Base-by-base conservation (phyloP, 1,284 basidiomycete species). In the Austroboletus rostrupii region DNA sequence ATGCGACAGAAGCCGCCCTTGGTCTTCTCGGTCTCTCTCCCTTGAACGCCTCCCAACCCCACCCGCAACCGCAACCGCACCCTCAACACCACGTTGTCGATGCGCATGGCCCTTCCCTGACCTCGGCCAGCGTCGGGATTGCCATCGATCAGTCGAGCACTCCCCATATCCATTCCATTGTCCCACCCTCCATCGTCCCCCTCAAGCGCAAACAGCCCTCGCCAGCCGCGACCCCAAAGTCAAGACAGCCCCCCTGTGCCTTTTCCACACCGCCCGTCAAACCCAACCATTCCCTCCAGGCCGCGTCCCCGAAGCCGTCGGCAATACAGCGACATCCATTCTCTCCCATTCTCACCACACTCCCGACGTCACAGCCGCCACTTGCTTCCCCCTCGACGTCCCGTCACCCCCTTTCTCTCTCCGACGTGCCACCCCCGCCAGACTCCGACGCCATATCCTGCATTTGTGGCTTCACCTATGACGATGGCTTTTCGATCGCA, bases 401-500 rank as follows among this genome's bases (percentile, higher is more conserved):
- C 1, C 64, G 61, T 39, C 60, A 53, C 4, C 57, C 53, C 1
- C 54, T 45, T 23, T 3, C 57, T 1, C 53, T 53, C 28, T 42
- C 61, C 1, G 52, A 57, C 19, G 48, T 31, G 12, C 54, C 55
- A 37, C 60, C 60, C n/a, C 58, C 62, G 28, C 55, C 68, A 23
- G 75, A 75, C 54, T 60, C 68, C 33, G 76, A 78, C 28, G 68
- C 73, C 43, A 84, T 87, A 50, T 71, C 73, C 42, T 92, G 91
- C 63, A 87, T 91, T 46, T 92, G 90, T 61, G 82, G 80, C 5
- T 75, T 74, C 54, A 72, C 80, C 39, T 79, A 85, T 60, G 94
- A 95, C 70, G 92, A 95, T 65, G 93, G 93, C 16, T 94, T 92
- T 71, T 90, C 87, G 16, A 92, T 97, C 52, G 91, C 90, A 23